These are phyloP conservation scores for Tilletia setariae DNA, from an alignment of 1,284 basidiomycete species.

Conservation along the genomic window DNA sequence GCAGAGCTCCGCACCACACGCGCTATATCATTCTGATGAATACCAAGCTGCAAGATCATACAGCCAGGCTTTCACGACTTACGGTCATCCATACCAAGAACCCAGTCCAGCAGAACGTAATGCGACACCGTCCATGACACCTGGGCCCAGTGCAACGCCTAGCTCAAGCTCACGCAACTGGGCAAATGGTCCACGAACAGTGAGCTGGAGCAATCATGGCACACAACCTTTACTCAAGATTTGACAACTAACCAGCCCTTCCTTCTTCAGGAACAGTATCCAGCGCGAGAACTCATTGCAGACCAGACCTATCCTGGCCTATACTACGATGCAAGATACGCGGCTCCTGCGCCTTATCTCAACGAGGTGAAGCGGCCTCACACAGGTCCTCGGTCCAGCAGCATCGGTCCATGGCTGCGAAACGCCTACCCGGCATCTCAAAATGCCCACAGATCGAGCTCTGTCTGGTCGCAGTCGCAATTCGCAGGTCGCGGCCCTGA, in stretches of 20 bases:
- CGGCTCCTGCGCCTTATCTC: not conserved
- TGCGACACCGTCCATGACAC: not conserved
- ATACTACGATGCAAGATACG: not conserved
- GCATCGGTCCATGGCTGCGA: constrained; percentile 7
- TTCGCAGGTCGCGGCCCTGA: not conserved
- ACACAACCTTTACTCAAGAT: too few species aligned
- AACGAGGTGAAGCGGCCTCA: not conserved
- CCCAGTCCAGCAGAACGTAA: not conserved
- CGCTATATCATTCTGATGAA: not conserved
- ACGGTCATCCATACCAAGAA: not conserved
- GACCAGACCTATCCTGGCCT: not conserved
- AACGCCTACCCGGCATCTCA: not conserved
- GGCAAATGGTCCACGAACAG: not conserved
- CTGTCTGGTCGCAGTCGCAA: not conserved
- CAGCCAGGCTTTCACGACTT: not conserved
- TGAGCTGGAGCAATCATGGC: too few species aligned
- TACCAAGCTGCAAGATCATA: not conserved
- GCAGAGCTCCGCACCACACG: not conserved
- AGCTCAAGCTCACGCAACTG: not conserved
- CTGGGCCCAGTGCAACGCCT: not conserved
- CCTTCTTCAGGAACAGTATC: not conserved
- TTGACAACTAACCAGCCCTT: too few species aligned
- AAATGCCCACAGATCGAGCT: not conserved
- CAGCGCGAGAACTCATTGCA: not conserved
- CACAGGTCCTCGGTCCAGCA: constrained; percentile 1